Percentiles rank a stretch among this genome's conserved stretches.
Evolutionary conservation across 208 protist species (phyloP).

Genomic region (Trypanosomatidae sp.): DNA sequence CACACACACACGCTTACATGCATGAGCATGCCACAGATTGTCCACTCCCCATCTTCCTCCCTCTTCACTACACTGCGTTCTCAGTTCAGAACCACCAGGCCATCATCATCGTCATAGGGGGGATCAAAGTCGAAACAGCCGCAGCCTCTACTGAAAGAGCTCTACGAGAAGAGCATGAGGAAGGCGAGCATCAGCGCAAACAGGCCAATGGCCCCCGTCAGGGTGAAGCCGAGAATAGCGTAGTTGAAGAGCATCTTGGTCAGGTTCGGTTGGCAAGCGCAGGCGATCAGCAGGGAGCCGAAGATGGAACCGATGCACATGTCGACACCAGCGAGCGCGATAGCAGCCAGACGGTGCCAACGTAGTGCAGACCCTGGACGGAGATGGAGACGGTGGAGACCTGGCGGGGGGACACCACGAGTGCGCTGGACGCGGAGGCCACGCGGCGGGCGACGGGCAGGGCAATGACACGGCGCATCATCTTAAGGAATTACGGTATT

Average conservation of each 20-base stretch:
- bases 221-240: conserved; percentile 79
- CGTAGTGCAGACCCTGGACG: conserved; percentile 74
- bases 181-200: conserved; percentile 88
- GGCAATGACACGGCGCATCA: conserved; percentile 65
- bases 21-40: neutral
- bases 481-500: conserved; percentile 14
- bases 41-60: neutral
- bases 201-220: conserved; percentile 87
- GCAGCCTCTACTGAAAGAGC: neutral
- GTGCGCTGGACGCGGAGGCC: conserved; percentile 33
- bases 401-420: conserved; percentile 38
- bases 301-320: conserved; percentile 80
- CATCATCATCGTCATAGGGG: neutral
- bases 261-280: conserved; percentile 75
- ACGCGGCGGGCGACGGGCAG: conserved; percentile 39
- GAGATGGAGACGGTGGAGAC: conserved; percentile 72
- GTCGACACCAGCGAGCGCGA: conserved; percentile 67
- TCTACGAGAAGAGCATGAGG: conserved; percentile 90
- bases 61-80: neutral
- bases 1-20: neutral
- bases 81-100: neutral
- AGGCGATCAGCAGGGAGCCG: conserved; percentile 63
- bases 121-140: neutral
- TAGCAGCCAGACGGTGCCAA: conserved; percentile 76
- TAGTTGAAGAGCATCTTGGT: conserved; percentile 87